Conservation (phyloP, 2,329 filamentous ascomycete species). For the Fusarium luffae region DNA sequence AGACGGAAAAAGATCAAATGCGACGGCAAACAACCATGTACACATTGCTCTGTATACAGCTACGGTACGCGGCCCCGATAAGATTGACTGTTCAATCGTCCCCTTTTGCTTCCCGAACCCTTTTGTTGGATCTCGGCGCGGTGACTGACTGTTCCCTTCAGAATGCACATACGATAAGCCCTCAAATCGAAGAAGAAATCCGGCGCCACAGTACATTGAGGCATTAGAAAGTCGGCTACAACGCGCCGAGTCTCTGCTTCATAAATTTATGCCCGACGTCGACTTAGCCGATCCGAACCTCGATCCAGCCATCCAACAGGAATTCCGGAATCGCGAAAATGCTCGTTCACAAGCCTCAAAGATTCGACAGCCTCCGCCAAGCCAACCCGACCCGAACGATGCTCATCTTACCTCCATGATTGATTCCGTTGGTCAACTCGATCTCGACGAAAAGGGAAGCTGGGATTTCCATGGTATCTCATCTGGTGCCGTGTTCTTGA, state of each 20-base stretch:
- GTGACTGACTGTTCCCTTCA: slow-evolving; percentile 52
- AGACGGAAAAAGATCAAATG: slow-evolving; percentile 89
- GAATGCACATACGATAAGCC: slow-evolving; percentile 97
- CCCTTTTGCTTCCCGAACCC: background rate
- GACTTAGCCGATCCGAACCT: slow-evolving; percentile 87
- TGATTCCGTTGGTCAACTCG: slow-evolving; percentile 87
- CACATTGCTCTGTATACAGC: slow-evolving; percentile 97
- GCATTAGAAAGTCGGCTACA: slow-evolving; percentile 85
- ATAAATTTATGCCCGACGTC: slow-evolving; percentile 83
- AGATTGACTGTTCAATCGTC: slow-evolving; percentile 6
- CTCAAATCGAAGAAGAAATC: slow-evolving; percentile 89
- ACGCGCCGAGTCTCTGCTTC: slow-evolving; percentile 82
- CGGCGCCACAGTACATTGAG: slow-evolving; percentile 92
- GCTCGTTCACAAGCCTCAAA: slow-evolving; percentile 58
- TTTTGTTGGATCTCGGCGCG: background rate
- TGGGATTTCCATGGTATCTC: slow-evolving; percentile 97
- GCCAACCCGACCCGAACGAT: slow-evolving; percentile 65
- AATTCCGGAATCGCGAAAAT: slow-evolving; percentile 67
- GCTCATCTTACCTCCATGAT: slow-evolving; percentile 93
- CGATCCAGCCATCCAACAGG: slow-evolving; percentile 79
- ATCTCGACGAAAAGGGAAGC: slow-evolving; percentile 89
- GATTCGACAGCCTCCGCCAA: slow-evolving; percentile 49
- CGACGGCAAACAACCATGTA: slow-evolving; percentile 88
- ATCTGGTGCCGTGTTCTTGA: slow-evolving; percentile 89
- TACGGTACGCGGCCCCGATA: slow-evolving; percentile 75